These are phyloP conservation scores for Fusarium sp. DNA, from an alignment of 2,329 filamentous ascomycete genomes.

Conservation along the genomic window DNA sequence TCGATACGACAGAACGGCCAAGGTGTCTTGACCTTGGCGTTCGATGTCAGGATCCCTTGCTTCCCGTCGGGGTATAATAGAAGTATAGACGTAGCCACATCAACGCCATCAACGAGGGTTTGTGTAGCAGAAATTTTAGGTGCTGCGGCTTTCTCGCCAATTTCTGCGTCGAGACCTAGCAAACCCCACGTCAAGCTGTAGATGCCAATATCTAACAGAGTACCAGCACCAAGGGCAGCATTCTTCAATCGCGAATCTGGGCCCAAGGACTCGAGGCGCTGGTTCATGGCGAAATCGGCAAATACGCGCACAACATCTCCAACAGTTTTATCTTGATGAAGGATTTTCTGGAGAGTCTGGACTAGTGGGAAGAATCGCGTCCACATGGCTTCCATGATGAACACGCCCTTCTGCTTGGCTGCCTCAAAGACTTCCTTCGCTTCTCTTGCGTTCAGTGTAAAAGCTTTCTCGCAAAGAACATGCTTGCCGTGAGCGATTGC, in stretches of 20 bases:
- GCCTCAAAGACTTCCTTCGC: constrained; percentile 58
- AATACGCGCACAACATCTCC: constrained; percentile 58
- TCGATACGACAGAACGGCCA: constrained; percentile 58
- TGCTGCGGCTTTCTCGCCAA: constrained; percentile 47
- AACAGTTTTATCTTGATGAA: constrained; percentile 59
- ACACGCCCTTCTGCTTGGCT: constrained; percentile 58
- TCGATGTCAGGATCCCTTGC: constrained; percentile 60
- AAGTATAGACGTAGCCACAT: constrained; percentile 56
- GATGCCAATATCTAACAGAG: constrained; percentile 62
- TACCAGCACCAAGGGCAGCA: constrained; percentile 59
- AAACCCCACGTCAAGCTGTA: constrained; percentile 61
- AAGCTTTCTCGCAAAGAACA: constrained; percentile 63
- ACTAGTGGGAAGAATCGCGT: constrained; percentile 60
- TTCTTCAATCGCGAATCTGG: constrained; percentile 56
- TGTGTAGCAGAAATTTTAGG: constrained; percentile 58
- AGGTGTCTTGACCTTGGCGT: constrained; percentile 49
- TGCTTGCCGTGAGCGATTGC: constrained; percentile 61
- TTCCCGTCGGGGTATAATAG: constrained; percentile 58
- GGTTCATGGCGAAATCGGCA: constrained; percentile 59
- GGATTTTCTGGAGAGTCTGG: constrained; percentile 52
- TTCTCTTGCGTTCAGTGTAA: constrained; percentile 59
- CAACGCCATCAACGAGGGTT: constrained; percentile 54
- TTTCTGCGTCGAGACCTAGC: constrained; percentile 52
- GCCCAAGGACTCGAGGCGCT: constrained; percentile 53
- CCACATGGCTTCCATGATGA: constrained; percentile 65